These are phyloP conservation scores for Dioscorea zingiberensis DNA, from an alignment of 106 monocot genomes.

Conservation along the genomic window DNA sequence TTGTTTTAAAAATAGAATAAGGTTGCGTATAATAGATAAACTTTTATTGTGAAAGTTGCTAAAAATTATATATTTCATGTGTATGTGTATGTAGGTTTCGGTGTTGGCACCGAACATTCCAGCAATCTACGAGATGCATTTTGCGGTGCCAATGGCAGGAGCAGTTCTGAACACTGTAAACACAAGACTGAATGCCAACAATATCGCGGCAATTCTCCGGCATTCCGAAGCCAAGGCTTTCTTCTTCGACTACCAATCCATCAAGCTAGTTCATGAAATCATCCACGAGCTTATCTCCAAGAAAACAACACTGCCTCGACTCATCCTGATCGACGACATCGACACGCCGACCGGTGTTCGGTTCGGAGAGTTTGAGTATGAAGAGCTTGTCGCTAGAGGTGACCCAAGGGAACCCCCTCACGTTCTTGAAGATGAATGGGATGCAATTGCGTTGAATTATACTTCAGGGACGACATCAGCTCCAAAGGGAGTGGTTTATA, in stretches of 20 bases:
- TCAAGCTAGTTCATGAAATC: constrained; percentile 22
- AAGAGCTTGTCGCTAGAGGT: constrained; percentile 34
- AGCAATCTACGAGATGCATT: constrained; percentile 67
- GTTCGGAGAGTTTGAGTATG: constrained; percentile 37
- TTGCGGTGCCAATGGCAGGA: constrained; percentile 77
- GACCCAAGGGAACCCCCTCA: constrained; percentile 19
- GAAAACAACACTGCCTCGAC: not conserved
- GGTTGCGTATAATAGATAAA: no score
- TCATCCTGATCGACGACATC: constrained; percentile 40
- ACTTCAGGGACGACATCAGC: constrained; percentile 85
- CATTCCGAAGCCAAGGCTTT: constrained; percentile 53
- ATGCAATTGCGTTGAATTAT: constrained; percentile 77
- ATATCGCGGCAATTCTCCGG: constrained; percentile 37
- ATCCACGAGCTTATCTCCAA: constrained; percentile 4
- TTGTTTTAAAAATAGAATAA: no score
- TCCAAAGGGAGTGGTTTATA: constrained; percentile 83
- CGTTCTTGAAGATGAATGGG: constrained; percentile 52
- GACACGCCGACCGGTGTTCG: constrained; percentile 11
- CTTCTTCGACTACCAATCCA: constrained; percentile 52
- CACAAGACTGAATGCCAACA: constrained; percentile 44
- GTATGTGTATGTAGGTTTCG: constrained; percentile 30
- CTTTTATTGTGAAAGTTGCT: no score
- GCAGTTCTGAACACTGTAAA: constrained; percentile 74
- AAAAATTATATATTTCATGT: no score
- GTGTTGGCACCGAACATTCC: constrained; percentile 67